phyloP scores from a whole-genome alignment of 306 rosid species.

The Rosa multiflora region DNA sequence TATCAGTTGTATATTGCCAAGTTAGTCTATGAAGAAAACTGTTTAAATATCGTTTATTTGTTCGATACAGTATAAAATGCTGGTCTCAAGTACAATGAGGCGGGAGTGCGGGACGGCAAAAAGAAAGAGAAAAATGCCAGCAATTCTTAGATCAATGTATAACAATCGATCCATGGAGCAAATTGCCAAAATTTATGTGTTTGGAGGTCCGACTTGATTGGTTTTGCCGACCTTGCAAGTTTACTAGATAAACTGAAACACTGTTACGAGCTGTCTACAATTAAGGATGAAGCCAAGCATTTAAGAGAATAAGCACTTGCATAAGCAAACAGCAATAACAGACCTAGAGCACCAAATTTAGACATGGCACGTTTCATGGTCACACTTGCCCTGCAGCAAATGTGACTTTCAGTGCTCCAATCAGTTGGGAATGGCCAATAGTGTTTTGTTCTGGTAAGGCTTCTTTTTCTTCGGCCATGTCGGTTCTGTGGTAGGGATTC shows the following conservation, averaged over 20 bases:
- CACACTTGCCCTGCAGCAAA: background rate
- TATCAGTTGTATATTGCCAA: too few relatives aligned
- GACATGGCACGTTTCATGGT: constrained; percentile 15
- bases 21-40: too few relatives aligned
- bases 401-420: constrained; percentile 3
- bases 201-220: background rate
- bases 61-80: too few relatives aligned
- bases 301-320: background rate
- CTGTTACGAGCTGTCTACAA: background rate
- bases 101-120: background rate
- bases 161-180: background rate
- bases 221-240: background rate
- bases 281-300: background rate
- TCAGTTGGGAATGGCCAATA: constrained; percentile 2
- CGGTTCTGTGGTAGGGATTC: background rate
- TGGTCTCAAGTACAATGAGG: background rate
- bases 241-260: background rate
- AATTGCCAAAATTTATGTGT: background rate
- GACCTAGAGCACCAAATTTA: background rate
- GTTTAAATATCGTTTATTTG: too few relatives aligned
- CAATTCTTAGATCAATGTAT: too few relatives aligned
- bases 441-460: background rate
- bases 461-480: background rate
- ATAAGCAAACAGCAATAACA: background rate
- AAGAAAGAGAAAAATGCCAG: background rate